Evolutionary conservation across 1,284 basidiomycete species (phyloP), one percentile per base, ranked within the genome.

Genomic region (Prillingera fragicola): DNA sequence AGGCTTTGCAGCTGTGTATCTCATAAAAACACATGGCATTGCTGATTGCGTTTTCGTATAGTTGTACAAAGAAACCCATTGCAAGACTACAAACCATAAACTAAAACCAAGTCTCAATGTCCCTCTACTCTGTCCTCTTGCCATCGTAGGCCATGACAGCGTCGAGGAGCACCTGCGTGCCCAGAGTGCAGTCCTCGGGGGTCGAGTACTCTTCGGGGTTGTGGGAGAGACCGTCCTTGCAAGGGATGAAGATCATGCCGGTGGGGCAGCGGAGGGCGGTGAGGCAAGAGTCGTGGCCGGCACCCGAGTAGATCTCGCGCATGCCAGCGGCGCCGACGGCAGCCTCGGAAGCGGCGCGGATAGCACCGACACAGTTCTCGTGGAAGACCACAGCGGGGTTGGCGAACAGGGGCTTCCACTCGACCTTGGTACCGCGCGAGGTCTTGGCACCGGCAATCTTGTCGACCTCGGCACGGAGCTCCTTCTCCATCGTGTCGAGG

Each of bases 231-330:
- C 61, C 61, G 33, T 55, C 59, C 17, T 52, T 49, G 44, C 60
- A 62, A 5, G 54, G 52, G 27, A 63, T 52, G 33, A 63, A 62
- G 38, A 63, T 54, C 60, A 63, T 62, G 24, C 54, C 54, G 3
- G 60, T 58, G 21, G 58, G 60, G 33, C 42, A 36, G 38, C 33
- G 43, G n/a, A 24, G 31, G 10, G 53, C 29, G 2, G 55, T 55
- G 23, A 44, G 34, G 46, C 48, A 60, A 41, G 43, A 48, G 38
- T 62, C 59, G 39, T 62, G 59, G 1, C 59, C 57, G 1, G 59
- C 59, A 5, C 59, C 40, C 0, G 34, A 38, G 38, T 38, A 47
- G n/a, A 48, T 38, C 23, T 49, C 42, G 41, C 47, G 41, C 12
- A 45, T 42, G 15, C 34, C 14, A 22, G 35, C 38, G 15, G 34